Evolutionary conservation across 768 basidiomycete genomes (phyloP).

Genomic region (Leccinum olivaceopallidum): DNA sequence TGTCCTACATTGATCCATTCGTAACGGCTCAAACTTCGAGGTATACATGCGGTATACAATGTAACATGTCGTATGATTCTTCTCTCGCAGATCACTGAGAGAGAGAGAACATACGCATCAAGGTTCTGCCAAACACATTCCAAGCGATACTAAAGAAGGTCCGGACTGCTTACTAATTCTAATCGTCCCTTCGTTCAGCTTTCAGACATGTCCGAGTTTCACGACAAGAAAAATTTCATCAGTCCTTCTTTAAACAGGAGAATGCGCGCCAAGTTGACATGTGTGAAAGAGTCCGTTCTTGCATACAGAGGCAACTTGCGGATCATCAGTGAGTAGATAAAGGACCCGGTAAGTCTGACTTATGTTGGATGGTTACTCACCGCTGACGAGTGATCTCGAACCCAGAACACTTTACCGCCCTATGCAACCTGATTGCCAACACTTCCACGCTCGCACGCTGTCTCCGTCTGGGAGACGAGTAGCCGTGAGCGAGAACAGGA

Average conservation of each 20-base stretch:
- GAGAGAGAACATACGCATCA: slow-evolving; percentile 25
- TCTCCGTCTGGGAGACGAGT: background rate
- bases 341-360: slow-evolving; percentile 13
- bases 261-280: background rate
- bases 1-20: slow-evolving; percentile 42
- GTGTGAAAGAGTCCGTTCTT: slow-evolving; percentile 2
- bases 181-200: background rate
- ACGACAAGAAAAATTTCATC: slow-evolving; percentile 20
- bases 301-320: slow-evolving; percentile 15
- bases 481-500: too few species aligned
- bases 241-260: slow-evolving; percentile 1
- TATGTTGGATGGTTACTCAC: background rate
- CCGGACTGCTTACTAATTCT: background rate
- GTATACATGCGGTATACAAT: slow-evolving; percentile 39
- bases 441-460: slow-evolving; percentile 3
- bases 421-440: slow-evolving; percentile 16
- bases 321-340: slow-evolving; percentile 15
- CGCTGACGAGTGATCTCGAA: background rate
- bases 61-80: slow-evolving; percentile 27
- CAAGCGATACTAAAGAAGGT: slow-evolving; percentile 38
- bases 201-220: slow-evolving; percentile 12
- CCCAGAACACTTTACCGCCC: slow-evolving; percentile 3
- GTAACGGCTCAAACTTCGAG: slow-evolving; percentile 45
- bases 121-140: slow-evolving; percentile 35
- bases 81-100: slow-evolving; percentile 25